phyloP scores from a whole-genome alignment of 352 stramenopile species.

The Phytophthora melonis region DNA sequence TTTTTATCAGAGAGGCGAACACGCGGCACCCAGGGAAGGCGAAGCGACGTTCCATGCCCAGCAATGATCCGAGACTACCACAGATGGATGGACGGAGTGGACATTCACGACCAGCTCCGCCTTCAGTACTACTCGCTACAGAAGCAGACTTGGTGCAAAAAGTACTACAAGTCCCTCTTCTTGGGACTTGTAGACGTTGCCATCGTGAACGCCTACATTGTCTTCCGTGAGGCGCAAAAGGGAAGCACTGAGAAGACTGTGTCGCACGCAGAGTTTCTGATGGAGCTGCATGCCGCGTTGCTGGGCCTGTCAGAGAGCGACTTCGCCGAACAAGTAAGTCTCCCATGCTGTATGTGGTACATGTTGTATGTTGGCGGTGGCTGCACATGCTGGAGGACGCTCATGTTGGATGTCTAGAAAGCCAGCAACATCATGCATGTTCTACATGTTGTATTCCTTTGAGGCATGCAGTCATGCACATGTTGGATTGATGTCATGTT shows the following conservation, averaged over 20 bases:
- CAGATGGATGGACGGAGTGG: not conserved
- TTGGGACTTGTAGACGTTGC: slow-evolving; percentile 33
- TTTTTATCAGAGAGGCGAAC: not conserved
- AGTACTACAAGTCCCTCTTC: slow-evolving; percentile 38
- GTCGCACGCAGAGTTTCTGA: slow-evolving; percentile 18
- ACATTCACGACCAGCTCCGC: slow-evolving; percentile 2
- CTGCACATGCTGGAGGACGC: not conserved
- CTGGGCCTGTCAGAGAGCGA: not conserved
- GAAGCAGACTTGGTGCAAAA: slow-evolving; percentile 7
- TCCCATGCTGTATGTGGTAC: not conserved
- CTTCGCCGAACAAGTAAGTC: slow-evolving; percentile 3
- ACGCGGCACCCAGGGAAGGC: not conserved
- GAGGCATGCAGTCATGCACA: not conserved
- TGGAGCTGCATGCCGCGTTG: slow-evolving; percentile 21
- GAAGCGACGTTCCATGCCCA: not conserved
- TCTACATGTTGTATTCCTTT: not conserved
- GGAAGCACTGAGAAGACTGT: not conserved
- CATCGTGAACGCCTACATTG: slow-evolving; percentile 32
- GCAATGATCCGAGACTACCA: slow-evolving; percentile 2
- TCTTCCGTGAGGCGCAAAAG: slow-evolving; percentile 16
- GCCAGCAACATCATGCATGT: not conserved
- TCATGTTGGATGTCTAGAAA: not conserved
- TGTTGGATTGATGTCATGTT: not conserved
- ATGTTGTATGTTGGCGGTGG: slow-evolving; percentile 4
- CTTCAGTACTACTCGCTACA: not conserved